Evolutionary conservation across 805 yeast genomes (phyloP).

Genomic region (Metschnikowia drakensbergensis): DNA sequence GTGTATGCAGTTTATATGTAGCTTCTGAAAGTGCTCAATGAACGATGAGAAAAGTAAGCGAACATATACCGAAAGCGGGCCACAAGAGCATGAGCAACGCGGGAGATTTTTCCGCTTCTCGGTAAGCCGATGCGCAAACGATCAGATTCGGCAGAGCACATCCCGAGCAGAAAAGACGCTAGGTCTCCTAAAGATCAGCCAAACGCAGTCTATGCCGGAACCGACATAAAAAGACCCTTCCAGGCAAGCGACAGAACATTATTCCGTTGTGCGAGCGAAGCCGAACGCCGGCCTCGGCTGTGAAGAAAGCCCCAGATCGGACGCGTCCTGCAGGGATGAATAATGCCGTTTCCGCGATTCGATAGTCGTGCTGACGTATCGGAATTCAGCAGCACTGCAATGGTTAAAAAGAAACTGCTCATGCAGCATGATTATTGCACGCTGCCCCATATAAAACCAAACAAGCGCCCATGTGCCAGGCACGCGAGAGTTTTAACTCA

Average conservation of each 20-base stretch:
- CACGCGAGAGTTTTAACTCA: neutral
- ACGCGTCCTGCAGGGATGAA: conserved; percentile 14
- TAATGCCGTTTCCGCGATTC: conserved; percentile 13
- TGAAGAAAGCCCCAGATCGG: conserved; percentile 5
- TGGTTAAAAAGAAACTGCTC: conserved; percentile 1
- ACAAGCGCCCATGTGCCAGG: neutral
- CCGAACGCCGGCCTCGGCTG: conserved; percentile 1
- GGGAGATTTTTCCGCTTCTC: neutral
- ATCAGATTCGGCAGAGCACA: neutral
- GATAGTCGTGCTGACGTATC: conserved; percentile 5
- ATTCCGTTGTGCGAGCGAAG: neutral
- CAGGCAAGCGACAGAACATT: neutral
- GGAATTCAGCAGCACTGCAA: conserved; percentile 1
- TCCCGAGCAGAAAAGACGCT: neutral
- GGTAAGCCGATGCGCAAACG: conserved; percentile 1
- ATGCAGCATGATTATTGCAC: neutral
- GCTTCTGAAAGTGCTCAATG: neutral
- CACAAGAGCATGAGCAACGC: neutral
- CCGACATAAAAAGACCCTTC: no score
- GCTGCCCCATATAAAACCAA: conserved; percentile 1
- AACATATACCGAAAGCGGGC: conserved; percentile 6
- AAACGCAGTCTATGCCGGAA: no score
- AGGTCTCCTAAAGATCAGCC: neutral
- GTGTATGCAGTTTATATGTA: neutral
- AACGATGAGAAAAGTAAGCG: conserved; percentile 1